Evolutionary conservation across 1,139 yeast species (phyloP).

Genomic region (Geotrichum fermentans): DNA sequence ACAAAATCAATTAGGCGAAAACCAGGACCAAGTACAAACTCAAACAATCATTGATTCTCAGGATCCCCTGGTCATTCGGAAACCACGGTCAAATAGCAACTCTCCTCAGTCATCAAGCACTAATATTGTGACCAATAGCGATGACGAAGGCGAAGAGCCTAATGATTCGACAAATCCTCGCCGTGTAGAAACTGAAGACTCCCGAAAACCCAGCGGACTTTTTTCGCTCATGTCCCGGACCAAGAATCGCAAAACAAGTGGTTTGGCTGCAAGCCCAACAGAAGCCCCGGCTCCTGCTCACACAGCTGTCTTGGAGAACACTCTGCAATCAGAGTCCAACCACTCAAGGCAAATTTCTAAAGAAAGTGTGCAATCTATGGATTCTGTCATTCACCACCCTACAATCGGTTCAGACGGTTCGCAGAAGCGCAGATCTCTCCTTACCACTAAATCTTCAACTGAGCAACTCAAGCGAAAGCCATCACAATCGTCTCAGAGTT

Average conservation of each 20-base stretch:
- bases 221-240: not conserved
- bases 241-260: not conserved
- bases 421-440: conserved; percentile 7
- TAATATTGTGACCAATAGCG: conserved; percentile 9
- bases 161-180: not conserved
- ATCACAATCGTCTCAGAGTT: not conserved
- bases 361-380: conserved; percentile 3
- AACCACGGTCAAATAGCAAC: conserved; percentile 11
- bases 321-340: not conserved
- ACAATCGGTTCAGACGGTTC: conserved; percentile 4
- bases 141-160: conserved; percentile 2
- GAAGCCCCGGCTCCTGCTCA: not conserved
- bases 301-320: not conserved
- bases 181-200: not conserved
- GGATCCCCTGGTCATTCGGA: conserved; percentile 3
- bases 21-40: not conserved
- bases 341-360: conserved; percentile 4
- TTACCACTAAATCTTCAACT: conserved; percentile 7
- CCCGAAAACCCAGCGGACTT: conserved; percentile 1
- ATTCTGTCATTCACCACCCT: conserved; percentile 6
- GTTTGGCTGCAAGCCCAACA: not conserved
- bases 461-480: conserved; percentile 7
- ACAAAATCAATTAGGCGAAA: too few relatives aligned
- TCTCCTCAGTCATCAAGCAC: conserved; percentile 7
- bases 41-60: not conserved